These are phyloP conservation scores for Trichocladium uniseriatum DNA, from an alignment of 495 filamentous ascomycete species.

Conservation along the genomic window DNA sequence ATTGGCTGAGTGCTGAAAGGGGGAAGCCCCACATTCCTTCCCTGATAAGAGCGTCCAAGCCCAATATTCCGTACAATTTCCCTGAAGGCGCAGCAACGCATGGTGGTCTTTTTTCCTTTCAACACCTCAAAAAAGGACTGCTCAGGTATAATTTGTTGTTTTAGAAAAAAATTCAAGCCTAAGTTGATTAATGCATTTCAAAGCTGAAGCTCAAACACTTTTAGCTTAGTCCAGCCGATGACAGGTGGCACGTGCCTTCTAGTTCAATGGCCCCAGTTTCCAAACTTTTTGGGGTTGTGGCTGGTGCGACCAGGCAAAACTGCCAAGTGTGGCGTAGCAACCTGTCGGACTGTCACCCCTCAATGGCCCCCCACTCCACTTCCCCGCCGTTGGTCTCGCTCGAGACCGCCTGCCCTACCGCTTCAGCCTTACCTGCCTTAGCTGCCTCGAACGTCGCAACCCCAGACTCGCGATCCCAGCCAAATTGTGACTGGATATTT, in stretches of 20 bases:
- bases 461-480: no score
- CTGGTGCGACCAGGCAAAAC: not conserved
- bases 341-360: not conserved
- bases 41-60: conserved; percentile 9
- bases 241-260: not conserved
- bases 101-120: no score
- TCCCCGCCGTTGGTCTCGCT: not conserved
- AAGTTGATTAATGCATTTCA: no score
- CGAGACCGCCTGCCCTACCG: no score
- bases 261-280: no score
- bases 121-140: no score
- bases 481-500: no score
- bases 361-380: not conserved
- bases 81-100: not conserved
- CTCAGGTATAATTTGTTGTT: no score
- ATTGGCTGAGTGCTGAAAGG: conserved; percentile 20
- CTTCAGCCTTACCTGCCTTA: no score
- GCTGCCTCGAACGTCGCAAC: no score
- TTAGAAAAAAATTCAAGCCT: no score
- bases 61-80: not conserved
- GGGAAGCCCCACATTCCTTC: conserved; percentile 9
- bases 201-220: no score
- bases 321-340: not conserved
- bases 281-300: not conserved
- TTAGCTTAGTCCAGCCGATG: not conserved